A percentile compares a stretch with the other conserved stretches of the same genome.
phyloP scores from a whole-genome alignment of 2,329 filamentous ascomycete genomes.

The Arachnomyces sp. region DNA sequence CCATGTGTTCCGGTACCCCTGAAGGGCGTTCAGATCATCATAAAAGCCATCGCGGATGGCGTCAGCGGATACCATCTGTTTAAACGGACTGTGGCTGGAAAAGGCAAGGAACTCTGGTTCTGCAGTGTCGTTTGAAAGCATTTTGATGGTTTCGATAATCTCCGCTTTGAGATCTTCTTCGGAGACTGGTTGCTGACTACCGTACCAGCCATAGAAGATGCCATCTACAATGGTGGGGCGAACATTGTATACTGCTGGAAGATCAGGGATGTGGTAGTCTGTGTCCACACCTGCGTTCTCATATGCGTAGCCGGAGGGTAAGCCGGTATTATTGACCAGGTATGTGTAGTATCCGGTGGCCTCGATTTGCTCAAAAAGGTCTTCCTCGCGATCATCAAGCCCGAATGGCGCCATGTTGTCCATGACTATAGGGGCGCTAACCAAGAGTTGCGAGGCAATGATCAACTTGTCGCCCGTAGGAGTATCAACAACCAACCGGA shows the following conservation, averaged over 20 bases:
- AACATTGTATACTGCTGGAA: slow-evolving; percentile 22
- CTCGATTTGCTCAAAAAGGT: slow-evolving; percentile 30
- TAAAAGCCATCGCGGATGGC: slow-evolving; percentile 33
- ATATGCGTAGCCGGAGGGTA: slow-evolving; percentile 16
- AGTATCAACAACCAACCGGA: slow-evolving; percentile 23
- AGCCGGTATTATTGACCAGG: slow-evolving; percentile 27
- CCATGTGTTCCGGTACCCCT: slow-evolving; percentile 35
- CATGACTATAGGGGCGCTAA: slow-evolving; percentile 33
- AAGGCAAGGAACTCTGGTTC: slow-evolving; percentile 23
- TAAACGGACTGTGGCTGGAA: slow-evolving; percentile 28
- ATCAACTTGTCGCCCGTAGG: slow-evolving; percentile 24
- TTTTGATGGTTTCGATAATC: slow-evolving; percentile 18
- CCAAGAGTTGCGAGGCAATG: slow-evolving; percentile 32
- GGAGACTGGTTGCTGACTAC: slow-evolving; percentile 8
- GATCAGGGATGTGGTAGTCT: slow-evolving; percentile 19
- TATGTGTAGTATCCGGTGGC: slow-evolving; percentile 26
- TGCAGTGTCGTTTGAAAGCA: background rate
- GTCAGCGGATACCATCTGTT: slow-evolving; percentile 21
- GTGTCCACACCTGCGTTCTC: slow-evolving; percentile 13
- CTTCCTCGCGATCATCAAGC: slow-evolving; percentile 23
- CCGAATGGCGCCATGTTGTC: slow-evolving; percentile 29
- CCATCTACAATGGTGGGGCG: slow-evolving; percentile 8
- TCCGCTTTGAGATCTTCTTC: slow-evolving; percentile 18
- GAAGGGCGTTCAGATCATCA: slow-evolving; percentile 30
- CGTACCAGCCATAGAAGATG: slow-evolving; percentile 4